Evolutionary conservation across 1,139 yeast species (phyloP).

Genomic region (Schwanniomyces etchellsii): DNA sequence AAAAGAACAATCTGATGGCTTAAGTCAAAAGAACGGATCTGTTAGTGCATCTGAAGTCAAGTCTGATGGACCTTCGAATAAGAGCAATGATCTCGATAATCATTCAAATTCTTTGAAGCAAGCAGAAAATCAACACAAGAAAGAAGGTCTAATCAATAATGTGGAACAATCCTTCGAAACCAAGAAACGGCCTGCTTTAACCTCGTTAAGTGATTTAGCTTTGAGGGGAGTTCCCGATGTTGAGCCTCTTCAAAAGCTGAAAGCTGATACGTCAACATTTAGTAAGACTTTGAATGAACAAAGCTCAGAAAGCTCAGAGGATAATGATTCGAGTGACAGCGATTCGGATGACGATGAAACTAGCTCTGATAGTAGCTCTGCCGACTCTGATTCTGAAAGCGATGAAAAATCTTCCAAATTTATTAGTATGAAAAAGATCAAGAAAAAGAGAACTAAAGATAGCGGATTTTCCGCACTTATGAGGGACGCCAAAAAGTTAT

Average conservation of each 20-base stretch:
- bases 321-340: constrained; percentile 16
- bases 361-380: constrained; percentile 13
- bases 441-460: constrained; percentile 19
- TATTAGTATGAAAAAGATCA: constrained; percentile 24
- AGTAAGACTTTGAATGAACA: too few species aligned
- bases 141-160: neutral
- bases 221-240: constrained; percentile 62
- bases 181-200: constrained; percentile 31
- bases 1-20: too few species aligned
- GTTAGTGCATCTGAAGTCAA: too few species aligned
- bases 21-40: too few species aligned
- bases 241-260: constrained; percentile 7
- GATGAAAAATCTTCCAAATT: constrained; percentile 10
- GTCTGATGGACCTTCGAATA: too few species aligned
- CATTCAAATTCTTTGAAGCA: too few species aligned
- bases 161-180: too few species aligned
- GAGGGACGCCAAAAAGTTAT: constrained; percentile 36
- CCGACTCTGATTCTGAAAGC: constrained; percentile 11
- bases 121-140: too few species aligned
- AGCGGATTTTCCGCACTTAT: constrained; percentile 49
- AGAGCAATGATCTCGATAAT: too few species aligned
- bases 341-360: constrained; percentile 11
- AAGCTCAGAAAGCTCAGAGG: too few species aligned
- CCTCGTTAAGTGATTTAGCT: constrained; percentile 53
- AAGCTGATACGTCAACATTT: neutral